These are phyloP conservation scores for Lodderomyces metapsilosis DNA, from an alignment of 1,139 yeast genomes.

Conservation along the genomic window DNA sequence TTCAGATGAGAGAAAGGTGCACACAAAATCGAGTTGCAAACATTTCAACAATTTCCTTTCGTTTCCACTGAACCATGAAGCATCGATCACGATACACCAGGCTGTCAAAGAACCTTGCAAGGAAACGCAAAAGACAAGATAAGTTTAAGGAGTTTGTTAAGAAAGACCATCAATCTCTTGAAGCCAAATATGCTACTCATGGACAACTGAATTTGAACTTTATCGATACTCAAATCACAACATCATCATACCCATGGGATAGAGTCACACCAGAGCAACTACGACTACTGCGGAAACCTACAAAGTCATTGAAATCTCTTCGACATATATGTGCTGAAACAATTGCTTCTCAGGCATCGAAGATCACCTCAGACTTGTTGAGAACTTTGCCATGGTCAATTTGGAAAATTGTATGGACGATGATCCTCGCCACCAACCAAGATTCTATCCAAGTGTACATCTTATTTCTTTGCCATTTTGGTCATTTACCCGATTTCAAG, in stretches of 20 bases:
- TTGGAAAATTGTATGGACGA: slow-evolving; percentile 35
- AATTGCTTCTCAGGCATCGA: slow-evolving; percentile 20
- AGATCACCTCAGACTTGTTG: background rate
- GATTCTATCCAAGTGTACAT: slow-evolving; percentile 33
- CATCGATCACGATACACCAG: background rate
- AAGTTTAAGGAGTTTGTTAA: slow-evolving; percentile 2
- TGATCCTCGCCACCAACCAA: slow-evolving; percentile 22
- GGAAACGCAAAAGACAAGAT: background rate
- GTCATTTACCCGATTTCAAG: slow-evolving; percentile 18
- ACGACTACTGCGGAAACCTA: background rate
- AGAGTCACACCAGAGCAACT: background rate
- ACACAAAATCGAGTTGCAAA: slow-evolving; percentile 1
- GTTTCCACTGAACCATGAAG: too few relatives aligned
- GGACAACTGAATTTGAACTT: slow-evolving; percentile 13
- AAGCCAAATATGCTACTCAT: slow-evolving; percentile 5
- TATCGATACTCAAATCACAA: slow-evolving; percentile 17
- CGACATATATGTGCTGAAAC: slow-evolving; percentile 27
- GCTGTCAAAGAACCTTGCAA: background rate
- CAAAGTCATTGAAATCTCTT: slow-evolving; percentile 13
- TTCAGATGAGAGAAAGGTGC: background rate
- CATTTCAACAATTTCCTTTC: too few relatives aligned
- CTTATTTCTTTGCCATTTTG: slow-evolving; percentile 27
- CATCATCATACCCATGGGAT: slow-evolving; percentile 22
- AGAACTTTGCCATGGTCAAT: slow-evolving; percentile 26
- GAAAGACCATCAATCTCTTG: slow-evolving; percentile 1